These are phyloP conservation scores for Ophiostoma ips DNA, from an alignment of 2,329 filamentous ascomycete species.

Conservation along the genomic window DNA sequence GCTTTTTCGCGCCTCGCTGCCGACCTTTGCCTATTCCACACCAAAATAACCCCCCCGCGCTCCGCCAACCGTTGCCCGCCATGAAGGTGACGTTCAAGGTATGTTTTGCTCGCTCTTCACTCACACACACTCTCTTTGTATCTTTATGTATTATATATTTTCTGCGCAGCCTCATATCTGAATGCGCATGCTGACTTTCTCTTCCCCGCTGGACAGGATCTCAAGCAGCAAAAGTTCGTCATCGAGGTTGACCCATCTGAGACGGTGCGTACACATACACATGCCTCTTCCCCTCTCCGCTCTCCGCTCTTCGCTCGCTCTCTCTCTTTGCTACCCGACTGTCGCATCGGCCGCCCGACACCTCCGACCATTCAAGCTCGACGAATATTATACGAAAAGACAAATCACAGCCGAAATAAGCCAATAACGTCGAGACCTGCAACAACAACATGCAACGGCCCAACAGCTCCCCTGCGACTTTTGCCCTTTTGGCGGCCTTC, in stretches of 20 bases:
- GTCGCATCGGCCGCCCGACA: too few relatives aligned
- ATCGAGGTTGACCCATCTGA: slow-evolving; percentile 90
- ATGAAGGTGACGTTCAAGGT: slow-evolving; percentile 60
- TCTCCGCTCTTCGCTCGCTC: slow-evolving; percentile 7
- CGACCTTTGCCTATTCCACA: background rate
- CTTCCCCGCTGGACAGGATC: slow-evolving; percentile 50
- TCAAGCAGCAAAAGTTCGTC: slow-evolving; percentile 97
- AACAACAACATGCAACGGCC: too few relatives aligned
- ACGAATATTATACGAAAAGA: background rate
- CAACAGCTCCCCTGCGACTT: background rate
- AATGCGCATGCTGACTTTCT: slow-evolving; percentile 7
- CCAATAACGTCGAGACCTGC: too few relatives aligned
- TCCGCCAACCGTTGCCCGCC: slow-evolving; percentile 23
- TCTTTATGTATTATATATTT: too few relatives aligned
- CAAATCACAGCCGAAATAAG: too few relatives aligned
- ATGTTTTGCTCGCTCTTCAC: slow-evolving; percentile 10
- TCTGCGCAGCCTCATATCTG: background rate
- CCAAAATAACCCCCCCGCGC: background rate
- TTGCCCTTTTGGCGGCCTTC: slow-evolving; percentile 1
- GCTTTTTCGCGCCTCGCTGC: slow-evolving; percentile 1
- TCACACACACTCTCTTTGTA: background rate
- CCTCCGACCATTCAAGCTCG: background rate
- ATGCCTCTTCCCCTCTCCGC: slow-evolving; percentile 11
- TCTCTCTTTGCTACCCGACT: background rate
- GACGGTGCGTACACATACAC: slow-evolving; percentile 46